Percentiles rank a stretch among this genome's conserved stretches.
Evolutionary conservation across 2,329 filamentous ascomycete species (phyloP).

Genomic region (Plectosphaerella cucumerina): DNA sequence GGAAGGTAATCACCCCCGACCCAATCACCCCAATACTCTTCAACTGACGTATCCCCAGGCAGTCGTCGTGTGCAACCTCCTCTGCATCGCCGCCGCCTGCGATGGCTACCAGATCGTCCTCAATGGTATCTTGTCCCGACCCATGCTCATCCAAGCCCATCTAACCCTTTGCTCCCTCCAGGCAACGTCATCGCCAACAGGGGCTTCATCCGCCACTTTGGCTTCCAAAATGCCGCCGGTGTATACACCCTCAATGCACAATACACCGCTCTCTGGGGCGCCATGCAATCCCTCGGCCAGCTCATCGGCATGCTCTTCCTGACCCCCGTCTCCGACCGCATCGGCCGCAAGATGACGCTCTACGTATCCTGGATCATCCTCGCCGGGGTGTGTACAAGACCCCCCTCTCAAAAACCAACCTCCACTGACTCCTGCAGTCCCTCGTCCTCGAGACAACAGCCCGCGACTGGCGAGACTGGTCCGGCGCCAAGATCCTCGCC

Average conservation of each 20-base stretch:
- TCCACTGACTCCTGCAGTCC: conserved; percentile 16
- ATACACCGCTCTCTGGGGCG: conserved; percentile 31
- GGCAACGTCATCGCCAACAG: conserved; percentile 31
- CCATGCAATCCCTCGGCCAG: conserved; percentile 34
- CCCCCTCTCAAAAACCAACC: background rate
- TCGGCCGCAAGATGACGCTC: conserved; percentile 26
- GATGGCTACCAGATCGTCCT: conserved; percentile 21
- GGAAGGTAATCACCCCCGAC: background rate
- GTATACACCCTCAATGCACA: conserved; percentile 24
- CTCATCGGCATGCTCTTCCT: conserved; percentile 29
- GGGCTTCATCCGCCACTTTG: conserved; percentile 30
- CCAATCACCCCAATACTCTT: background rate
- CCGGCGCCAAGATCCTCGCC: conserved; percentile 26
- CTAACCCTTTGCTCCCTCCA: conserved; percentile 21
- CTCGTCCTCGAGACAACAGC: conserved; percentile 30
- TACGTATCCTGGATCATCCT: conserved; percentile 25
- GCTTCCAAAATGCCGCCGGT: conserved; percentile 17
- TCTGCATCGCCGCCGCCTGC: conserved; percentile 18
- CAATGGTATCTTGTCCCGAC: background rate
- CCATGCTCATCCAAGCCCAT: background rate
- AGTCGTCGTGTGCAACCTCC: conserved; percentile 14
- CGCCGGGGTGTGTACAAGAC: conserved; percentile 1
- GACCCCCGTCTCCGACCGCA: conserved; percentile 17
- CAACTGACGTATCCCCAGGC: background rate
- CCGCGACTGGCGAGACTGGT: conserved; percentile 32